Percentiles rank a stretch among this genome's conserved stretches.
Conservation (phyloP, 176 grass and related monocot species). For the Eremochloa ophiuroides region DNA sequence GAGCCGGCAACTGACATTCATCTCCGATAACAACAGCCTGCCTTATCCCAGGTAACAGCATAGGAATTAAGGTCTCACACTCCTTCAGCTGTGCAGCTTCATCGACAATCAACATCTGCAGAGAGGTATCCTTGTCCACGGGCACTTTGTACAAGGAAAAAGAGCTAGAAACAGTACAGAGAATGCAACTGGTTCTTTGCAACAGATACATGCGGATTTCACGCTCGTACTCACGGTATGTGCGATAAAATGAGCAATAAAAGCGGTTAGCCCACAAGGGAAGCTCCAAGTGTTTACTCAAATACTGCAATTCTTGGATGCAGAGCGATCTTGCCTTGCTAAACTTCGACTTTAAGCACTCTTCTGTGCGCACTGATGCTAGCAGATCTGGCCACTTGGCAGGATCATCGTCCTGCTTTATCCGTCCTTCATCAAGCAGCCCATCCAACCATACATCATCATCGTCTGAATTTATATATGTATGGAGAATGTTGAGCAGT, state of each 20-base stretch:
- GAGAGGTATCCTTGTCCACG: background rate
- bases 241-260: too few species aligned
- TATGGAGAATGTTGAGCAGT: background rate
- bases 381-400: background rate
- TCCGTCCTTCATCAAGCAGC: background rate
- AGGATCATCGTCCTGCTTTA: background rate
- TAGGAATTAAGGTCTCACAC: constrained; percentile 61
- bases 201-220: background rate
- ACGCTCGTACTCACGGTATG: fast-evolving
- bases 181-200: constrained; percentile 1
- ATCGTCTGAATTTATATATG: background rate
- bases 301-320: background rate
- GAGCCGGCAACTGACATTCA: constrained; percentile 54
- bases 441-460: background rate
- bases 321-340: background rate
- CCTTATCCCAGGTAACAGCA: constrained; percentile 31
- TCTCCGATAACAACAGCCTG: constrained; percentile 53
- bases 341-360: background rate
- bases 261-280: background rate
- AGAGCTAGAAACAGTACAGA: constrained; percentile 44
- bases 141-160: background rate
- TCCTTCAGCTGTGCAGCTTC: constrained; percentile 70
- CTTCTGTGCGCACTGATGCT: background rate
- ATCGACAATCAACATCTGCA: constrained; percentile 44
- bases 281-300: background rate